These are phyloP conservation scores for Fusarium sp. DNA, from an alignment of 2,329 filamentous ascomycete species.

Conservation along the genomic window DNA sequence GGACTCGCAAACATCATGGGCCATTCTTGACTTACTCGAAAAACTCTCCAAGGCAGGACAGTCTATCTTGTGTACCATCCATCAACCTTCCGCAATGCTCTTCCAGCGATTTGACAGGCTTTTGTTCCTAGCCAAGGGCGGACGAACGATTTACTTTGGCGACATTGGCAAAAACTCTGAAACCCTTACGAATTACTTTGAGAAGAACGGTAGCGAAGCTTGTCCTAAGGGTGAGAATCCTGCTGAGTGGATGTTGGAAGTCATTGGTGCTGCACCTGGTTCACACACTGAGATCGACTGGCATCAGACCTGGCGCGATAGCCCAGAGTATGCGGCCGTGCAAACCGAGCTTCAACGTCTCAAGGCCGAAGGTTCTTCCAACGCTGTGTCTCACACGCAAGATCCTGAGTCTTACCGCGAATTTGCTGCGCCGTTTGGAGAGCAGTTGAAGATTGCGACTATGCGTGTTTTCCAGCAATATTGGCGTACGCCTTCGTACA, in stretches of 20 bases:
- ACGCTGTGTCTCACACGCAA: conserved; percentile 35
- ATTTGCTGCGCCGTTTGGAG: conserved; percentile 79
- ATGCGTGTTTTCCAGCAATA: conserved; percentile 88
- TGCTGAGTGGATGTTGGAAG: conserved; percentile 45
- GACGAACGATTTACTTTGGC: conserved; percentile 43
- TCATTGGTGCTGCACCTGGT: conserved; percentile 42
- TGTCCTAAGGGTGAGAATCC: conserved; percentile 42
- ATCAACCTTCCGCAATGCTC: conserved; percentile 57
- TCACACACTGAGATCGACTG: conserved; percentile 39
- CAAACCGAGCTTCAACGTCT: conserved; percentile 66
- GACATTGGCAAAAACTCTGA: conserved; percentile 44
- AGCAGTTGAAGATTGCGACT: conserved; percentile 75
- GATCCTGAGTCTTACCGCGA: conserved; percentile 69
- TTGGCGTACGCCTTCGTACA: conserved; percentile 90
- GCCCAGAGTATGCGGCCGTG: conserved; percentile 60
- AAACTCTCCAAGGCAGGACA: conserved; percentile 68
- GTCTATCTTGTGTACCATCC: conserved; percentile 63
- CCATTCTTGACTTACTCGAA: conserved; percentile 76
- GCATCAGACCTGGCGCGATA: conserved; percentile 50
- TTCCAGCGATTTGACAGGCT: conserved; percentile 65
- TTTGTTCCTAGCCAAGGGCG: conserved; percentile 56
- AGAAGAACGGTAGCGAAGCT: conserved; percentile 29
- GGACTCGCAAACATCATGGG: conserved; percentile 73
- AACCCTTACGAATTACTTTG: conserved; percentile 37
- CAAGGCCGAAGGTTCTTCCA: conserved; percentile 59